A percentile compares a stretch with the other conserved stretches of the same genome.
Evolutionary conservation across 371 early-diverging fungal genomes (phyloP).

Genomic region (Mucor plumbeus): DNA sequence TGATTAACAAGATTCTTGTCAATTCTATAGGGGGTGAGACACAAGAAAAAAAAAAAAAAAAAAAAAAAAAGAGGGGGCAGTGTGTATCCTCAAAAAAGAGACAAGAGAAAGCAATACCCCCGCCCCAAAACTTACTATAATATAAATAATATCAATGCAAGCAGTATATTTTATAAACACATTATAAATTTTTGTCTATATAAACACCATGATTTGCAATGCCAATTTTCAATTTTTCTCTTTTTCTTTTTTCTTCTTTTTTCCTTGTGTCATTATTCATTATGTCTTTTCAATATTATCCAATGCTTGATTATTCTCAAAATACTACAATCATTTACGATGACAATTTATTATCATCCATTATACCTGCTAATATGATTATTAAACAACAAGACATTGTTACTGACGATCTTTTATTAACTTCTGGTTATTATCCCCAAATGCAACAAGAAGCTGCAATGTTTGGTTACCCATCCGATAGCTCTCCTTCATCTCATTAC

Average conservation of each 20-base stretch:
- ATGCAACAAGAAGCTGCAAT: neutral
- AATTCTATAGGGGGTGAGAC: slow-evolving; percentile 7
- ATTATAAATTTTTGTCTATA: slow-evolving; percentile 3
- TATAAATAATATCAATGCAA: slow-evolving; percentile 10
- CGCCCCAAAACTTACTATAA: neutral
- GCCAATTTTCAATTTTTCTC: neutral
- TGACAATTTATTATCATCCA: neutral
- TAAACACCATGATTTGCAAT: slow-evolving; percentile 1
- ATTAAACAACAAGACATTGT: neutral
- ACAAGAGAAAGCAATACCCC: neutral
- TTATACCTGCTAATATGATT: slow-evolving; percentile 5
- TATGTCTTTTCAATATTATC: slow-evolving; percentile 4
- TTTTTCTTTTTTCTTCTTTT: neutral
- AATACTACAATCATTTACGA: neutral
- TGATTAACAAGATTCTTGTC: slow-evolving; percentile 3
- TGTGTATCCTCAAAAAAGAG: neutral
- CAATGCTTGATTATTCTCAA: slow-evolving; percentile 4
- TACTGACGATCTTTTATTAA: neutral
- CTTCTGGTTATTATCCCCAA: slow-evolving; percentile 1
- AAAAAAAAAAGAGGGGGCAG: neutral
- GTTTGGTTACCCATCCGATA: neutral
- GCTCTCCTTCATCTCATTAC: neutral
- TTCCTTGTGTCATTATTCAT: neutral
- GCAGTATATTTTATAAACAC: neutral
- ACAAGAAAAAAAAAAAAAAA: neutral